Percentiles rank a stretch among this genome's conserved stretches.
Evolutionary conservation across 257 asterid species (phyloP).

Genomic region (Solanum ossicruentum): DNA sequence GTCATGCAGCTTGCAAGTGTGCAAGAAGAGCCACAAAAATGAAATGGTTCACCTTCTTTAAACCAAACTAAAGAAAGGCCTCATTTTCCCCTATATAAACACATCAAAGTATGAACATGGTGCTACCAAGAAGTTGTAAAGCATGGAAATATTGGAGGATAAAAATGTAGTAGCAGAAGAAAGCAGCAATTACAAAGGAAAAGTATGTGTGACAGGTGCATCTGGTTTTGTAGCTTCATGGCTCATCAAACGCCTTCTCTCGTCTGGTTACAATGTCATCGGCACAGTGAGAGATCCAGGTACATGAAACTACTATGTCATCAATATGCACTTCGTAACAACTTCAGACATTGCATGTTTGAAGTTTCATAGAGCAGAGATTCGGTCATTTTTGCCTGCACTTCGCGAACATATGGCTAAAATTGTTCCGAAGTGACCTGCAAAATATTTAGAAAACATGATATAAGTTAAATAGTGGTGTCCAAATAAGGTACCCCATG

Average conservation of each 20-base stretch:
- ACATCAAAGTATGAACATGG: neutral
- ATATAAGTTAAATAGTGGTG: too few species aligned
- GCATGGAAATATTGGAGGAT: neutral
- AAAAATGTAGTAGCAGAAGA: slow-evolving; percentile 7
- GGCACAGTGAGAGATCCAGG: slow-evolving; percentile 95
- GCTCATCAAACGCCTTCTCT: slow-evolving; percentile 72
- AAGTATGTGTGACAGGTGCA: slow-evolving; percentile 90
- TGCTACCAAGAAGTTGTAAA: neutral
- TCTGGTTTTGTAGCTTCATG: slow-evolving; percentile 84
- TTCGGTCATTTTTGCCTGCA: too few species aligned
- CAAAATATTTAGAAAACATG: too few species aligned
- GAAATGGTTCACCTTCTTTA: slow-evolving; percentile 24
- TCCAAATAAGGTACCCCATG: too few species aligned
- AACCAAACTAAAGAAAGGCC: neutral
- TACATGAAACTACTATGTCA: neutral
- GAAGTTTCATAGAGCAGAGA: too few species aligned
- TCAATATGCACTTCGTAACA: too few species aligned
- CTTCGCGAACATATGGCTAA: too few species aligned
- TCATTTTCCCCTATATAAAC: neutral
- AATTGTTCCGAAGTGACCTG: too few species aligned
- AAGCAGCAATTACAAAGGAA: slow-evolving; percentile 20
- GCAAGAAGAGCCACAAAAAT: slow-evolving; percentile 7
- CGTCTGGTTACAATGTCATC: slow-evolving; percentile 53
- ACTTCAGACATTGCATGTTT: too few species aligned
- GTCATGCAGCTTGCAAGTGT: neutral